Conservation (phyloP, 306 rosid species). For the Pachyrhizus erosus region DNA sequence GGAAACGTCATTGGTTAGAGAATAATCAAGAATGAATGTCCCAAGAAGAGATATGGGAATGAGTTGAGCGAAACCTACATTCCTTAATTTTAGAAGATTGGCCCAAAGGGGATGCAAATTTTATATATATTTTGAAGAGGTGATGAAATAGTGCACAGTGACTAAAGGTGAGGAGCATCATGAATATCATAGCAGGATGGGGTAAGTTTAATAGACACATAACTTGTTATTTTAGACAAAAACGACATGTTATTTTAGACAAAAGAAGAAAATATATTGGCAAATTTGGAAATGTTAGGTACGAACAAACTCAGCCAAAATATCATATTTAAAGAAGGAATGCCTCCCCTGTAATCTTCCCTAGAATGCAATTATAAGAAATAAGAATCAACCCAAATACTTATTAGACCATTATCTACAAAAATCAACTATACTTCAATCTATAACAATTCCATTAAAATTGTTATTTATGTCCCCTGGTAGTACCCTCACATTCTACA, state of each 20-base stretch:
- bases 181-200: neutral
- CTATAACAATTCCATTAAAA: conserved; percentile 1
- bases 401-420: neutral
- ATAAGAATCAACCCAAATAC: conserved; percentile 7
- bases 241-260: neutral
- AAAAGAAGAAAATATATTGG: neutral
- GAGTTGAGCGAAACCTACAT: conserved; percentile 5
- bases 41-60: conserved; percentile 15
- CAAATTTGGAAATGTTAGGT: neutral
- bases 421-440: neutral
- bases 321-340: neutral
- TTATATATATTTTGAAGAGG: neutral
- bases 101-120: neutral
- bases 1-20: neutral
- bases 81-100: neutral
- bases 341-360: neutral
- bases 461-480: neutral
- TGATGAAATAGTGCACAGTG: neutral
- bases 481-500: conserved; percentile 3
- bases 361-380: neutral
- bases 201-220: neutral
- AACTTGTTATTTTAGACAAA: neutral
- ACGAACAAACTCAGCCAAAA: neutral
- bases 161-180: neutral
- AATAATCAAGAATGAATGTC: neutral